Conservation (phyloP, 163 green algal species). For the Prototheca cutis region DNA sequence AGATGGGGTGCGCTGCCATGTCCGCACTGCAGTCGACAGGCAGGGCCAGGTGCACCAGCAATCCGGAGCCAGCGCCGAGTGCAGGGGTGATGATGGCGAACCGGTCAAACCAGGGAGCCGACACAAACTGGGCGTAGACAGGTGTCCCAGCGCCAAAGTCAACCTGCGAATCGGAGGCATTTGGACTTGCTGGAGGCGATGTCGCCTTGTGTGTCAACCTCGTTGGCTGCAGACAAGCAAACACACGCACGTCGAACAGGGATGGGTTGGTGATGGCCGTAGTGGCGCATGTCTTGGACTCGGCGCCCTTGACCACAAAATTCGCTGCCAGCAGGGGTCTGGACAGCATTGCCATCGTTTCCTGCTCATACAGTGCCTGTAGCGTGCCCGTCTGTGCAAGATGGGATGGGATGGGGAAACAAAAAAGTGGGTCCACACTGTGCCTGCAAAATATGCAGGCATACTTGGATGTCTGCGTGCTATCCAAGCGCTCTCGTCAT, state of each 20-base stretch:
- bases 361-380: slow-evolving; percentile 1
- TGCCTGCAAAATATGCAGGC: too few relatives aligned
- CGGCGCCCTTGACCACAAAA: slow-evolving; percentile 4
- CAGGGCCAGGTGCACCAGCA: neutral
- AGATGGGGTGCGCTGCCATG: neutral
- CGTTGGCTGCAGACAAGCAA: too few relatives aligned
- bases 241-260: slow-evolving; percentile 9
- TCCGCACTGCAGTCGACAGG: neutral
- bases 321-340: neutral
- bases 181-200: too few relatives aligned
- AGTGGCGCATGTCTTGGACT: neutral
- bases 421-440: too few relatives aligned
- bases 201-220: too few relatives aligned
- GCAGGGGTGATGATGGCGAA: slow-evolving; percentile 3
- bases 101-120: slow-evolving; percentile 7
- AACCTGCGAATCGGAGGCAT: too few relatives aligned
- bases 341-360: slow-evolving; percentile 1
- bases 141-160: neutral
- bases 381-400: neutral
- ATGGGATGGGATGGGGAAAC: neutral
- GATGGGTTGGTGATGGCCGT: slow-evolving; percentile 3
- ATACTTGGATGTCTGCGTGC: too few relatives aligned
- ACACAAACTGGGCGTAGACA: neutral
- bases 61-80: neutral
- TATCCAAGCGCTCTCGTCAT: too few relatives aligned